These are phyloP conservation scores for Sporothrix pseudoabietina DNA, from an alignment of 2,329 filamentous ascomycete genomes.

Conservation along the genomic window DNA sequence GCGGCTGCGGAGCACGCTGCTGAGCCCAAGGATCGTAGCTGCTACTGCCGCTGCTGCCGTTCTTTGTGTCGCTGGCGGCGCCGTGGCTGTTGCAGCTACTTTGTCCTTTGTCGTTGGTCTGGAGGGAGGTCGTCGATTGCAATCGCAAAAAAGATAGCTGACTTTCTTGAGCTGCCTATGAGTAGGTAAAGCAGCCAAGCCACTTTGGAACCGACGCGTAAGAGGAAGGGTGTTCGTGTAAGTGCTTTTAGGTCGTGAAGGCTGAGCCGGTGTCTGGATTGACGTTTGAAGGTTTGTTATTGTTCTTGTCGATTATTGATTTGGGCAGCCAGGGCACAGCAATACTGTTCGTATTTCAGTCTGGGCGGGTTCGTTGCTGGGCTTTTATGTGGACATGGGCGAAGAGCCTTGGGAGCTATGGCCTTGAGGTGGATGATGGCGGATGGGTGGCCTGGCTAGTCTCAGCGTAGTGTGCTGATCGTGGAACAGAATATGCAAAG, in stretches of 20 bases:
- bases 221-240: neutral
- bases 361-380: neutral
- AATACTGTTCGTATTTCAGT: neutral
- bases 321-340: neutral
- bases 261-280: neutral
- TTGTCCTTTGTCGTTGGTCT: neutral
- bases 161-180: neutral
- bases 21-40: neutral
- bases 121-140: neutral
- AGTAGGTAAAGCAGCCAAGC: neutral
- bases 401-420: slow-evolving; percentile 13
- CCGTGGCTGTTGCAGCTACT: neutral
- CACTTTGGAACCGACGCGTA: neutral
- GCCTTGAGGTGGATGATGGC: neutral
- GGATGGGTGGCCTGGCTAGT: neutral
- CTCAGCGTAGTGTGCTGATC: slow-evolving; percentile 13
- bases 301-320: neutral
- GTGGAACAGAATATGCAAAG: neutral
- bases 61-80: neutral
- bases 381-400: slow-evolving; percentile 5
- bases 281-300: neutral
- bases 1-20: slow-evolving; percentile 3
- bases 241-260: neutral
- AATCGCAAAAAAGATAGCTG: neutral
- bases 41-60: slow-evolving; percentile 3